phyloP scores from a whole-genome alignment of 2,329 filamentous ascomycete genomes.

The Sarocladium kiliense region DNA sequence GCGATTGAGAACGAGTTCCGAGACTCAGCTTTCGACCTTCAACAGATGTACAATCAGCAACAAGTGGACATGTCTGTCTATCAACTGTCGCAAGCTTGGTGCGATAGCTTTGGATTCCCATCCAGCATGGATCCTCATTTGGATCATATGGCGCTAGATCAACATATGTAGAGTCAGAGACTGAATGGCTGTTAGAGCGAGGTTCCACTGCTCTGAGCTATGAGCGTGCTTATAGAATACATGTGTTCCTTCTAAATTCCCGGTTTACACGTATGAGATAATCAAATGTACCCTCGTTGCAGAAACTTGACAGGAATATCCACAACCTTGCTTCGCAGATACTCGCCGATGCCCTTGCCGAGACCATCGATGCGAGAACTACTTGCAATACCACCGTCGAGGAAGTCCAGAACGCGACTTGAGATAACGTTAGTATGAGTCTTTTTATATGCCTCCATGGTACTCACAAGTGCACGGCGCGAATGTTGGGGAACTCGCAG shows the following conservation, averaged over 20 bases:
- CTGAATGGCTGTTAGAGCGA: conserved; percentile 15
- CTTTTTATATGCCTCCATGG: too few species aligned
- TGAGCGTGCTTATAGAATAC: neutral
- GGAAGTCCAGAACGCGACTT: conserved; percentile 35
- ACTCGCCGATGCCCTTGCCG: conserved; percentile 41
- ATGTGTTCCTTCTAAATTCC: neutral
- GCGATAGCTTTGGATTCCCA: neutral
- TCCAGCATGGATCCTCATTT: neutral
- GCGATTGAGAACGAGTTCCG: conserved; percentile 32
- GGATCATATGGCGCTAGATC: neutral
- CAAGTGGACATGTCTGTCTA: neutral
- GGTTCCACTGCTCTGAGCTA: neutral
- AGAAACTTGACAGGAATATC: conserved; percentile 38
- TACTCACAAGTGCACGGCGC: conserved; percentile 35
- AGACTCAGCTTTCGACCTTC: conserved; percentile 27
- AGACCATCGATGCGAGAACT: conserved; percentile 38
- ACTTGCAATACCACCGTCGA: conserved; percentile 37
- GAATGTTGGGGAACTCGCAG: conserved; percentile 37
- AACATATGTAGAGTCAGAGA: conserved; percentile 1
- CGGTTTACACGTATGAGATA: too few species aligned
- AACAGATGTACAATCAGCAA: conserved; percentile 15
- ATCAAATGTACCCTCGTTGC: conserved; percentile 29
- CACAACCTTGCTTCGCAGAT: conserved; percentile 37
- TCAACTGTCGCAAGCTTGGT: neutral
- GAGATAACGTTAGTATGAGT: conserved; percentile 10